Conservation (phyloP, 345 rosid species). For the Arabis hirsuta region DNA sequence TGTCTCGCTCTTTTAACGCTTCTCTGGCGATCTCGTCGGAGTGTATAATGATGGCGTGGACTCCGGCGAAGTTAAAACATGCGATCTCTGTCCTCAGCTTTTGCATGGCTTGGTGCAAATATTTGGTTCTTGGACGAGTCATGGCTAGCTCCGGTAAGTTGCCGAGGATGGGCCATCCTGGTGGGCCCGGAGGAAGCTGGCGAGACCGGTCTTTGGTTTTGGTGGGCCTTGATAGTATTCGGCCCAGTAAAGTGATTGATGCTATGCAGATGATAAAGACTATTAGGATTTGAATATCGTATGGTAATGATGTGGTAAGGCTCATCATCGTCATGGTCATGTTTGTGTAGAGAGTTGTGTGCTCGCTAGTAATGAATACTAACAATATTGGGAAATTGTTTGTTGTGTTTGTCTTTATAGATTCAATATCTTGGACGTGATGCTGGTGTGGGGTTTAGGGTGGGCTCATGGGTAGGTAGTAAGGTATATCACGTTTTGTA, state of each 20-base stretch:
- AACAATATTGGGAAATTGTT: neutral
- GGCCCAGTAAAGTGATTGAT: slow-evolving; percentile 24
- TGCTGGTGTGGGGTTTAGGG: slow-evolving; percentile 25
- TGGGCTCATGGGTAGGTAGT: slow-evolving; percentile 37
- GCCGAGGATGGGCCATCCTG: slow-evolving; percentile 53
- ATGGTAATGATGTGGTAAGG: slow-evolving; percentile 31
- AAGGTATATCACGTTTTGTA: slow-evolving; percentile 30
- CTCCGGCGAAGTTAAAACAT: slow-evolving; percentile 48
- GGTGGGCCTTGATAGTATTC: slow-evolving; percentile 24
- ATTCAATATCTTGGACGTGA: slow-evolving; percentile 2
- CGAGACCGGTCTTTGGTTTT: slow-evolving; percentile 34
- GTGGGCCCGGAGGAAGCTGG: slow-evolving; percentile 46
- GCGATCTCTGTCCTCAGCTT: slow-evolving; percentile 44
- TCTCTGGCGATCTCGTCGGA: slow-evolving; percentile 49
- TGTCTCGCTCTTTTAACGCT: slow-evolving; percentile 46
- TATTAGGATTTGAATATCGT: slow-evolving; percentile 33
- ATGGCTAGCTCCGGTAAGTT: slow-evolving; percentile 36
- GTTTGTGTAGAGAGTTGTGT: slow-evolving; percentile 24
- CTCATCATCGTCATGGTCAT: slow-evolving; percentile 18
- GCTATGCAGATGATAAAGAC: slow-evolving; percentile 28
- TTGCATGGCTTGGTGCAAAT: slow-evolving; percentile 42
- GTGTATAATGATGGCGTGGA: slow-evolving; percentile 40
- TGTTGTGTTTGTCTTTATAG: slow-evolving; percentile 29
- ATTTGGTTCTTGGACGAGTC: slow-evolving; percentile 39
- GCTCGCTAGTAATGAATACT: slow-evolving; percentile 17